A percentile compares a stretch with the other conserved stretches of the same genome.
Evolutionary conservation across 148 eudicot species (phyloP).

Genomic region (Spergularia bocconei): DNA sequence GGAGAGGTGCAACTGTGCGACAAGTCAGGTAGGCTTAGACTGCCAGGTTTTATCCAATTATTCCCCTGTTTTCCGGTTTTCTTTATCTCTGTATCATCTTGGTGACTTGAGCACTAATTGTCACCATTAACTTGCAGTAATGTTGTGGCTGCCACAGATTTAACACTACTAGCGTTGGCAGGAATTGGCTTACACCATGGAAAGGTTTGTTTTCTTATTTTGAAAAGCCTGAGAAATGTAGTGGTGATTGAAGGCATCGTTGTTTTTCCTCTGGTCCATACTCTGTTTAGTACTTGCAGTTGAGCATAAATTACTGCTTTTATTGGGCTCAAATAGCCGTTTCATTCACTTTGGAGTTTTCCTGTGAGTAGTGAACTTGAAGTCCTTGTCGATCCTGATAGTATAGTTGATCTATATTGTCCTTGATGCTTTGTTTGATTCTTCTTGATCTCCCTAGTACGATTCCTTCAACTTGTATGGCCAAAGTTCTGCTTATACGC

Average conservation of each 20-base stretch:
- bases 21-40: conserved; percentile 74
- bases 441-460: not conserved
- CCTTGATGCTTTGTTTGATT: not conserved
- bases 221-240: conserved; percentile 5
- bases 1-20: conserved; percentile 92
- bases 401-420: not conserved
- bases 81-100: not conserved
- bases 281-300: not conserved
- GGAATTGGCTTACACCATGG: conserved; percentile 88
- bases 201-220: conserved; percentile 45
- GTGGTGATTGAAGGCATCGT: not conserved
- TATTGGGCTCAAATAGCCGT: not conserved
- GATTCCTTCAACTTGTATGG: not conserved
- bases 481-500: not conserved
- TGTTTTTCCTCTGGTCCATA: not conserved
- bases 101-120: conserved; percentile 26
- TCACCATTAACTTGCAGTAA: conserved; percentile 63
- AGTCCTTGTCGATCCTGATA: not conserved
- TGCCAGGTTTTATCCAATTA: conserved; percentile 11
- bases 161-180: conserved; percentile 83
- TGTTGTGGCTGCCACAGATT: conserved; percentile 97
- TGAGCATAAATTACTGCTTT: not conserved
- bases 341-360: not conserved
- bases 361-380: not conserved
- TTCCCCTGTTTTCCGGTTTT: not conserved